These are phyloP conservation scores for Saururus chinensis DNA, from an alignment of 164 flowering plant genomes.

Conservation along the genomic window DNA sequence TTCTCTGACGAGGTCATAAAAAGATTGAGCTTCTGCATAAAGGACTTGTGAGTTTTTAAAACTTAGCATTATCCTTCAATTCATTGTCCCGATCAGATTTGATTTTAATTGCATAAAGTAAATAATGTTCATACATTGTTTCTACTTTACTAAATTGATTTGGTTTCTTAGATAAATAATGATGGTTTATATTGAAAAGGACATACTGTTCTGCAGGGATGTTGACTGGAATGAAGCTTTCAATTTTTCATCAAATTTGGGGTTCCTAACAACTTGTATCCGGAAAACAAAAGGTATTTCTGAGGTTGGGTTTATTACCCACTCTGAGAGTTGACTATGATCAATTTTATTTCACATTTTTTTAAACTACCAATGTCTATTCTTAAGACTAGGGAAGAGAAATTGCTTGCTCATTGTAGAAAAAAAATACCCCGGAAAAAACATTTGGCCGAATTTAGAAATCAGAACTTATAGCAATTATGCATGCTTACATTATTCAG, in stretches of 20 bases:
- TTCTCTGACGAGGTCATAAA: slow-evolving; percentile 31
- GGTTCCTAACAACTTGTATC: slow-evolving; percentile 40
- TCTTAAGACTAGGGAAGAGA: not conserved
- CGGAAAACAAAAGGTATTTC: slow-evolving; percentile 40
- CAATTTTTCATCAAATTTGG: slow-evolving; percentile 49
- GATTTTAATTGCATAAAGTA: not conserved
- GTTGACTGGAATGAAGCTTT: slow-evolving; percentile 78
- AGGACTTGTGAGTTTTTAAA: slow-evolving; percentile 34
- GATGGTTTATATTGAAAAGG: not conserved
- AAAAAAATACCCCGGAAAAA: too few species aligned
- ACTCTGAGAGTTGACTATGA: not conserved
- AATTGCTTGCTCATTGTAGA: not conserved
- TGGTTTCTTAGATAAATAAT: too few species aligned
- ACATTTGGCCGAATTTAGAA: too few species aligned
- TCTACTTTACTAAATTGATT: too few species aligned
- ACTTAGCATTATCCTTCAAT: not conserved
- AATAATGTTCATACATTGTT: too few species aligned
- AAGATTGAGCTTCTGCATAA: slow-evolving; percentile 48
- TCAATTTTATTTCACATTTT: too few species aligned
- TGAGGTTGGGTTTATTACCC: not conserved
- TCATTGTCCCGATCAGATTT: not conserved
- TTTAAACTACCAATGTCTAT: too few species aligned
- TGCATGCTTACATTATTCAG: too few species aligned
- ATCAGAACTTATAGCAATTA: too few species aligned
- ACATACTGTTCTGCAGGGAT: slow-evolving; percentile 30